These are phyloP conservation scores for Geranium brycei DNA, from an alignment of 345 rosid species.

Conservation along the genomic window DNA sequence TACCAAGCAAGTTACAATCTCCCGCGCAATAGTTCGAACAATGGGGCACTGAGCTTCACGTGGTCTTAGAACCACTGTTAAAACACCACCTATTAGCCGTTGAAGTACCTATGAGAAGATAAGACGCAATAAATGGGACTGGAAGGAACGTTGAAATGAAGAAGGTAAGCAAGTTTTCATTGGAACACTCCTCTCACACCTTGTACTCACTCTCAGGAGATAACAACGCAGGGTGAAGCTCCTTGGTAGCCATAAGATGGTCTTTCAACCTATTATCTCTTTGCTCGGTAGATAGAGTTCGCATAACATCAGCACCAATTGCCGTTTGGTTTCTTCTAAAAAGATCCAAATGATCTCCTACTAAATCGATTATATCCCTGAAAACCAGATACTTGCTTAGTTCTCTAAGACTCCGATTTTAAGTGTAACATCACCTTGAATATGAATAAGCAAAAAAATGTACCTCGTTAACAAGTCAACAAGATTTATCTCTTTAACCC, in stretches of 20 bases:
- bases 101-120: slow-evolving; percentile 55
- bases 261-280: slow-evolving; percentile 87
- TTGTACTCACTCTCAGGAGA: slow-evolving; percentile 97
- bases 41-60: slow-evolving; percentile 91
- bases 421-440: background rate
- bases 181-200: slow-evolving; percentile 55
- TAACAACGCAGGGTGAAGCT: slow-evolving; percentile 82
- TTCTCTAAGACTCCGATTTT: too few species aligned
- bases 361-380: slow-evolving; percentile 90
- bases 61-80: slow-evolving; percentile 66
- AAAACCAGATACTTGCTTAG: background rate
- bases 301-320: slow-evolving; percentile 84
- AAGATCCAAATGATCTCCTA: slow-evolving; percentile 83
- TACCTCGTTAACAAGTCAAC: slow-evolving; percentile 83
- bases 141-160: background rate
- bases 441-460: background rate
- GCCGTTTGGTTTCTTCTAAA: slow-evolving; percentile 88
- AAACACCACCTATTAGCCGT: slow-evolving; percentile 66
- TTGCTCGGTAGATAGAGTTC: slow-evolving; percentile 69
- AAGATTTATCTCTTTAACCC: slow-evolving; percentile 72
- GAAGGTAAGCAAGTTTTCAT: slow-evolving; percentile 7
- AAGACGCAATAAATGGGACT: slow-evolving; percentile 4
- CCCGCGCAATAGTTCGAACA: slow-evolving; percentile 84
- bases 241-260: slow-evolving; percentile 73
- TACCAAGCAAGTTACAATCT: slow-evolving; percentile 88